Base-by-base conservation (phyloP, 768 basidiomycete species). In the Cystobasidium tubakii region DNA sequence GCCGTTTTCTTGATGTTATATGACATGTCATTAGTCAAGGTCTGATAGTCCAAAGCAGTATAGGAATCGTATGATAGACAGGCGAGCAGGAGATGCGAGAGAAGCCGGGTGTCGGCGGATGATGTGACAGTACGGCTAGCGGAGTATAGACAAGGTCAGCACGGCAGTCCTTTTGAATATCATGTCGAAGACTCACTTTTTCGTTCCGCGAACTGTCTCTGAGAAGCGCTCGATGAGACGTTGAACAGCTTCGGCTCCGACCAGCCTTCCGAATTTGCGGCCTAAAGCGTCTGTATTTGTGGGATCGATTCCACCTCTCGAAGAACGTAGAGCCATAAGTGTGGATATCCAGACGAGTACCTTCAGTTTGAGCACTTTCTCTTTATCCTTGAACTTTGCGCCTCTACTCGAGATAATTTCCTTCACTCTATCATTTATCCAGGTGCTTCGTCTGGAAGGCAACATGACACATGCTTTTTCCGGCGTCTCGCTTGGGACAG, bases 291-390 rank as follows among this genome's bases (percentile, higher is more conserved):
- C 69, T 1, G 53, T 54, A 21, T 71, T 44, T 19, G 23, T n/a
- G 6, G 44, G 62, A 54, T 86, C 82, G 34, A 76, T 71, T 0
- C 77, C 65, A 31, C 71, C 76, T 33, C 79, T 77, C 7, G 84
- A 81, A 0, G 84, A 79, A 75, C 84, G 83, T 82, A 94, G 89
- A 10, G 85, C 83, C 74, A 94, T 83, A 85, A 98, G 88, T n/a
- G 86, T 82, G 0, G 92, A 87, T 76, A 95, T 88, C 82, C 92
- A 94, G 73, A 88, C 82, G 34, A 92, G 77, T 60, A 90, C 86
- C 82, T 88, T 89, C 1, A 79, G 62, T 31, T 75, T 77, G 50
- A 34, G 62, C n/a, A 73, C 55, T 42, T 65, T 70, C 33, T 60
- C 31, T 75, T 80, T 81, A 66, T 77, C 73, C 17, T 80, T 75